Base-by-base conservation (phyloP, 2,329 filamentous ascomycete genomes). In the Hypoxylon sp. region DNA sequence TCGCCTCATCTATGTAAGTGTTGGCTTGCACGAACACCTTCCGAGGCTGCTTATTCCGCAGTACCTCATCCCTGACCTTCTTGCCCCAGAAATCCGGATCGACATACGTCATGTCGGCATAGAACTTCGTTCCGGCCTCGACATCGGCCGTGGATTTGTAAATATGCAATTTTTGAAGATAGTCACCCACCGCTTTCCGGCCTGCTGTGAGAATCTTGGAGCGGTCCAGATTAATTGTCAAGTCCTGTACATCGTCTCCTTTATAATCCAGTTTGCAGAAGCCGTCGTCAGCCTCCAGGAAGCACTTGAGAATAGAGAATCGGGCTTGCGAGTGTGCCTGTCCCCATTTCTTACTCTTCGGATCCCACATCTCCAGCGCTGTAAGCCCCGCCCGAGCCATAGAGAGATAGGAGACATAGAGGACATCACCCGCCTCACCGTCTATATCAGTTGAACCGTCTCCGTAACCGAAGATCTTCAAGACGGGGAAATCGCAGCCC, bases 21-120 rank as follows among this genome's bases (percentile, higher is more conserved):
- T 97, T 98, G 65, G 93, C 93, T 83, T 98, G 94, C 59, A 98
- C 93, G 82, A 97, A 98, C 48, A 98, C 91, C 84, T 94, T 94
- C 65, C 92, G 84, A n/a, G 92, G 92, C 80, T 92, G 91, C 82
- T 93, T 93, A 80, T 93, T 92, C 74, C 86, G 84, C 45, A 95
- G 80, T 23, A 95, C 92, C 66, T 92, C 87, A 50, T 91, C 88
- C 62, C 95, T 86, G 25, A 98, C 88, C 81, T 91, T 91, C 70
- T 87, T 89, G 60, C 91, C 93, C 87, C 93, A 98, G 83, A 93
- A 98, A 41, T 93, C 90, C 57, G 89, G 81, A 64, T 92, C 92
- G 21, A 98, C 94, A 23, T 86, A 83, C 6, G 94, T 97, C 85
- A 97, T 94, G 30, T 91, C 86, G 67, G 91, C 89, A 78, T 97